Evolutionary conservation across 2,329 filamentous ascomycete species (phyloP), one percentile per base, ranked within the genome.

Genomic region (Pseudomassariella vexata): DNA sequence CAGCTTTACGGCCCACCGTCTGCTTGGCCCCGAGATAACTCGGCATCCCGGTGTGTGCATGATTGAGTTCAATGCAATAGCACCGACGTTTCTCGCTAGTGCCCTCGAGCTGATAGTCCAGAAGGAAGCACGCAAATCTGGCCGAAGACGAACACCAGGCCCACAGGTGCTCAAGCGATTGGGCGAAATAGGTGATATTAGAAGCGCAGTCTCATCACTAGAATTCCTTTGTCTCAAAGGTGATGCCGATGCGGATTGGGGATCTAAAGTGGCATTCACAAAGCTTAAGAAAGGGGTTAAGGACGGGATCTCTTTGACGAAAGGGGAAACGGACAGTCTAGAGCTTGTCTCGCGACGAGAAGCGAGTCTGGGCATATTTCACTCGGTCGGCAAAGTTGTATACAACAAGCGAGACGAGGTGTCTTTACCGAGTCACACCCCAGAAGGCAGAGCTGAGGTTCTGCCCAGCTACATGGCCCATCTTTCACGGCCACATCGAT

Each of bases 51-150:
- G 81, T 10, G 79, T 87, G 3, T 78, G 76, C 7, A 68, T 85
- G 5, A 86, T 98, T 42, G 89, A 95, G 43, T 98, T 96, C 62
- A 98, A 98, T 49, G 75, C 84, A 9, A 82, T 98, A 39, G 92
- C 92, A 0, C 81, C 87, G 0, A 92, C 90, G 0, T 75, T 90
- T 24, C 73, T 98, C 48, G 71, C 78, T 9, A 95, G 90, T 57
- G 90, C 90, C 1, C 64, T 98, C 5, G 84, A 92, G 34, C 57
- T 85, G 2, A 71, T 95, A 3, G 75, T 96, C 1, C 70, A 83
- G 46, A 95, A 95, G 55, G 89, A 96, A 57, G 82, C 88, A 1
- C 71, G 81, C 11, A 78, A 79, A 43, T 94, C 86, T 3, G 83
- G 82, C 4, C 71, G 87, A 31, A 76, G 73, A 35, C 79, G 76